A percentile compares a stretch with the other conserved stretches of the same genome.
These are phyloP conservation scores for Exophiala alcalophila DNA, from an alignment of 2,329 filamentous ascomycete genomes.

Conservation along the genomic window DNA sequence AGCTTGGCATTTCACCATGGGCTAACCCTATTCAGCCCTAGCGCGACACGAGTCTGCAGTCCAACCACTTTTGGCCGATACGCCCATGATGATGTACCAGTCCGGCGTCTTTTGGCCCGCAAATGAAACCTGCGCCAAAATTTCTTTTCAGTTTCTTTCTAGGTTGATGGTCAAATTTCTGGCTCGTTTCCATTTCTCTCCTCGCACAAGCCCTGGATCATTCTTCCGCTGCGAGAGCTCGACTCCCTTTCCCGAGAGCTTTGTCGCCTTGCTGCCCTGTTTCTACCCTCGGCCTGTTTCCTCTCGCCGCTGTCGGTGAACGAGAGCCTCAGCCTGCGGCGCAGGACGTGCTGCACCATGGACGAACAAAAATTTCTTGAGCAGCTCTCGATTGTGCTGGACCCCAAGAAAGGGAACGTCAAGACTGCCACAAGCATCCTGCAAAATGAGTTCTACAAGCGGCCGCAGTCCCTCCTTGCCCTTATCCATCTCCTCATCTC, in stretches of 20 bases:
- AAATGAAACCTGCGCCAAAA: conserved; percentile 1
- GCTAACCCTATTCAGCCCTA: too few species aligned
- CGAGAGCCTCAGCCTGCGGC: background rate
- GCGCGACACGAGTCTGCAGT: too few species aligned
- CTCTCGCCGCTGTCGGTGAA: background rate
- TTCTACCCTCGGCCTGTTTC: background rate
- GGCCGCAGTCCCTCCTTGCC: conserved; percentile 77
- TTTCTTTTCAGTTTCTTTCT: too few species aligned
- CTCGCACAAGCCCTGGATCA: too few species aligned
- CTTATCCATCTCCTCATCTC: conserved; percentile 86
- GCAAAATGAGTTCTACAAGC: conserved; percentile 88
- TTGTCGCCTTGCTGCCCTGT: background rate
- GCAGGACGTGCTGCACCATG: conserved; percentile 49
- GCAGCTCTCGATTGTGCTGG: conserved; percentile 82
- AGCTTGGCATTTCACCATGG: too few species aligned
- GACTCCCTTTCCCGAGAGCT: background rate
- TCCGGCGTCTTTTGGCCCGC: too few species aligned
- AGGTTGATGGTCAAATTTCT: too few species aligned
- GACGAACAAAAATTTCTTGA: conserved; percentile 79
- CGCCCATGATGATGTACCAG: too few species aligned
- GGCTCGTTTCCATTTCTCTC: too few species aligned
- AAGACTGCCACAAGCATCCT: conserved; percentile 87
- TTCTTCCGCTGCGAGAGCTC: too few species aligned
- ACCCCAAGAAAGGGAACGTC: conserved; percentile 75
- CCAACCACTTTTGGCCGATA: too few species aligned